Evolutionary conservation across 306 rosid species (phyloP).

Genomic region (barrel medic (Medicago truncatula)): DNA sequence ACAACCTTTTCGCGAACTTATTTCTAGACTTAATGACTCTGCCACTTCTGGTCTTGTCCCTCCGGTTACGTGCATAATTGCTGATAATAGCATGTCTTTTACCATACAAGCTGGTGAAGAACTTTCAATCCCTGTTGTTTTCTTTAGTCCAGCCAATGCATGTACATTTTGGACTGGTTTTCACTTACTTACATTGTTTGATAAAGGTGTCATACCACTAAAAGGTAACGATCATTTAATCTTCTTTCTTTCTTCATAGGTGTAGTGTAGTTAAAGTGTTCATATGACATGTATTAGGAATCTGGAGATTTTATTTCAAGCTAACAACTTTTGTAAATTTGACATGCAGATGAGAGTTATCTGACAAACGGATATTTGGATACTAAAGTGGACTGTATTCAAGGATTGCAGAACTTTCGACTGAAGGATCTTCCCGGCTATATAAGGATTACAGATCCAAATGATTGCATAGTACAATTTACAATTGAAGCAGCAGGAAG

Average conservation of each 20-base stretch:
- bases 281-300: too few species aligned
- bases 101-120: background rate
- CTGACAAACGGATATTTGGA: constrained; percentile 39
- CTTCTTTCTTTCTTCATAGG: background rate
- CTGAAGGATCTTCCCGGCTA: constrained; percentile 26
- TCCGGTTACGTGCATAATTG: background rate
- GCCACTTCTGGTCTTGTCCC: background rate
- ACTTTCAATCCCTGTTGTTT: background rate
- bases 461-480: background rate
- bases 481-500: background rate
- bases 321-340: background rate
- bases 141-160: background rate
- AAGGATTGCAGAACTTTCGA: constrained; percentile 29
- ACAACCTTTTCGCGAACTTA: constrained; percentile 10
- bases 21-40: constrained; percentile 21
- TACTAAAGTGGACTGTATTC: constrained; percentile 37
- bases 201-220: background rate
- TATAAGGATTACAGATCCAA: constrained; percentile 30
- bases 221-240: background rate
- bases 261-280: background rate
- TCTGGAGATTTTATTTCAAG: too few species aligned
- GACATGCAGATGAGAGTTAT: constrained; percentile 39
- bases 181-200: background rate
- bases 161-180: background rate
- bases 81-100: background rate